Base-by-base conservation (phyloP, 1,284 basidiomycete species). In the Sphaerobolus stellatus region DNA sequence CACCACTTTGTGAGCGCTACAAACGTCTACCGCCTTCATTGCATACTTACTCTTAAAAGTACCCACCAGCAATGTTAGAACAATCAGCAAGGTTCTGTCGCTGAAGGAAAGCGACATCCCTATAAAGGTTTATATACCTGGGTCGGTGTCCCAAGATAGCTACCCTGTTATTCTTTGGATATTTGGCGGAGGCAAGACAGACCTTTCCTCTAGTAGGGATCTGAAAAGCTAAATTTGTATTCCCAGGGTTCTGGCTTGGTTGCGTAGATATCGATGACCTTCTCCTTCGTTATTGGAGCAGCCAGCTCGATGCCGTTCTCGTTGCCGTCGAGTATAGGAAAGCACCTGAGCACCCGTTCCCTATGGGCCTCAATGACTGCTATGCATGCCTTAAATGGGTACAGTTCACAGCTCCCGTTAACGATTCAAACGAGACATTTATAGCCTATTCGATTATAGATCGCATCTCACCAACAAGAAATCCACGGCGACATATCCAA, bases 331-430 rank as follows among this genome's bases (percentile, higher is more conserved):
- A 68, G 45, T 71, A 72, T 52, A 63, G 75, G 16, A 66, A 72
- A 11, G 71, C 73, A 1, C 76, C 76, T 0, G 71, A 74, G 47
- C 56, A 71, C 52, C 68, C 70, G 0, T 77, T 69, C 62, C 76
- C 76, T 0, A 67, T 65, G 1, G 65, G 68, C 0, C 60, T 71
- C 4, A 64, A 74, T 14, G 76, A 78, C 51, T 62, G 67, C 18
- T 69, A 68, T 33, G 66, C 68, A 6, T 64, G 68, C 2, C 58
- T 75, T 2, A 63, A 66, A 59, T 75, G 72, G 65, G 66, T 69
- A 36, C 24, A 5, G n/a, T 20, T 4, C 20, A 9, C 11, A 36
- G 38, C 4, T 36, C 11, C 30, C 29, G 2, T 18, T 46, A n/a
- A 24, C 9, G 4, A 40, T 27, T 3, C n/a, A 9, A 4, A 18